Evolutionary conservation across 306 rosid genomes (phyloP).

Genomic region (Mimosa bimucronata): DNA sequence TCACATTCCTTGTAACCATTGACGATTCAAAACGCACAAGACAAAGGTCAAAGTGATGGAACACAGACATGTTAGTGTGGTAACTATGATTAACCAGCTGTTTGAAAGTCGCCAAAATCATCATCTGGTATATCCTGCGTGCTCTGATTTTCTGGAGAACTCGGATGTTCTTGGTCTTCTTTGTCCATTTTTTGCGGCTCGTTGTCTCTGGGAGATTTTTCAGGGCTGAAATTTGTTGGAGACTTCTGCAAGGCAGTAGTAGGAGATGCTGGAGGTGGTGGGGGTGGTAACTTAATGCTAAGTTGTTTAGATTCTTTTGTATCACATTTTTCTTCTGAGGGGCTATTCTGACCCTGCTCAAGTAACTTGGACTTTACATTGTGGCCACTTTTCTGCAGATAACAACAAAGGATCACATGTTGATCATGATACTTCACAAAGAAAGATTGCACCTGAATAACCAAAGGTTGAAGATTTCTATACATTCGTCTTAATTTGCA

Average conservation of each 20-base stretch:
- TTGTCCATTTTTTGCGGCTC: slow-evolving; percentile 40
- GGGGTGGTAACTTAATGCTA: slow-evolving; percentile 77
- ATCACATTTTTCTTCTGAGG: slow-evolving; percentile 62
- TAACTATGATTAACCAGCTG: slow-evolving; percentile 57
- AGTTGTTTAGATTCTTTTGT: slow-evolving; percentile 53
- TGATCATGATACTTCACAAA: slow-evolving; percentile 12
- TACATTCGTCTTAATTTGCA: slow-evolving; percentile 78
- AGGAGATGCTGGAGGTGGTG: slow-evolving; percentile 86
- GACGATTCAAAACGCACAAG: slow-evolving; percentile 32
- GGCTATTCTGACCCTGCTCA: slow-evolving; percentile 55
- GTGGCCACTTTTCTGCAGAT: slow-evolving; percentile 63
- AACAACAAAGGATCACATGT: slow-evolving; percentile 23
- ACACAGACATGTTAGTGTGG: neutral
- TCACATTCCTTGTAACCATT: slow-evolving; percentile 39
- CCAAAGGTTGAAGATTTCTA: slow-evolving; percentile 34
- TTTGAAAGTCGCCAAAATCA: slow-evolving; percentile 93
- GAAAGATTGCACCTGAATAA: neutral
- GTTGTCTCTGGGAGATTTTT: slow-evolving; percentile 45
- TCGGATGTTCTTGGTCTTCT: slow-evolving; percentile 38
- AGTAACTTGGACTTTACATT: slow-evolving; percentile 63
- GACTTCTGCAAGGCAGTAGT: slow-evolving; percentile 44
- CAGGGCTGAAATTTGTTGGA: slow-evolving; percentile 60
- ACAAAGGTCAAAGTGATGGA: neutral
- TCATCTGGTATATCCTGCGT: slow-evolving; percentile 65
- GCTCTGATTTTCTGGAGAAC: slow-evolving; percentile 47